These are phyloP conservation scores for Arachnopeziza araneosa DNA, from an alignment of 2,329 filamentous ascomycete species.

Conservation along the genomic window DNA sequence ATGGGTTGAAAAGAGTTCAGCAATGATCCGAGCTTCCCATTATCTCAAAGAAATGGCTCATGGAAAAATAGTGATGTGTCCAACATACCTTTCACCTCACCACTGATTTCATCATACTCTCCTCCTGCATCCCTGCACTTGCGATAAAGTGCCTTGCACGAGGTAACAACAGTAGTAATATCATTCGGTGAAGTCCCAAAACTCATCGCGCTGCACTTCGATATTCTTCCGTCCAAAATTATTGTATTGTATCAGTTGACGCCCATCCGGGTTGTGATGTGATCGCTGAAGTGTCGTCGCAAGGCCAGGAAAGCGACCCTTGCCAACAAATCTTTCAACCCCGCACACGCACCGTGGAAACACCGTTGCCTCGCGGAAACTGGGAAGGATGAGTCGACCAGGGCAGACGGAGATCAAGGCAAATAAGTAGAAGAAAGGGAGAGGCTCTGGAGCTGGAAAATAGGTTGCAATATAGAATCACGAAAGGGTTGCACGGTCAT, in stretches of 20 bases:
- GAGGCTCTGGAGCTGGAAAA: constrained; percentile 12
- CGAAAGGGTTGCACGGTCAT: neutral
- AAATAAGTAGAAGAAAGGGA: neutral
- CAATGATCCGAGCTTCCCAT: neutral
- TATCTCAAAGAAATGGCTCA: neutral
- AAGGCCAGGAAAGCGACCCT: neutral
- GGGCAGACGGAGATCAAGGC: neutral
- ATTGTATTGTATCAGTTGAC: neutral
- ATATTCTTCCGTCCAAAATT: neutral
- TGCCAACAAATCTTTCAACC: neutral
- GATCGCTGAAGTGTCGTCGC: neutral
- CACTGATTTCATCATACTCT: constrained; percentile 45
- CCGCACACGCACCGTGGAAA: neutral
- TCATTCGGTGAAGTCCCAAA: constrained; percentile 30
- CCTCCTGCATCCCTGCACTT: constrained; percentile 44
- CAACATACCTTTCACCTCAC: constrained; percentile 39
- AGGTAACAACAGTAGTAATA: constrained; percentile 51
- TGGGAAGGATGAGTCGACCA: neutral
- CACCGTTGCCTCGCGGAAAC: neutral
- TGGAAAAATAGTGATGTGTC: neutral
- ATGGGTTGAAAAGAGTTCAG: too few species aligned
- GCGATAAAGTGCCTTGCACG: constrained; percentile 50
- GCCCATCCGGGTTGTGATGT: neutral
- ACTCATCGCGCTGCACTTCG: constrained; percentile 21
- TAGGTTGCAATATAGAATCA: constrained; percentile 10